Percentiles rank a stretch among this genome's conserved stretches.
Evolutionary conservation across 768 basidiomycete species (phyloP).

Genomic region (Xanthoconium purpureum): DNA sequence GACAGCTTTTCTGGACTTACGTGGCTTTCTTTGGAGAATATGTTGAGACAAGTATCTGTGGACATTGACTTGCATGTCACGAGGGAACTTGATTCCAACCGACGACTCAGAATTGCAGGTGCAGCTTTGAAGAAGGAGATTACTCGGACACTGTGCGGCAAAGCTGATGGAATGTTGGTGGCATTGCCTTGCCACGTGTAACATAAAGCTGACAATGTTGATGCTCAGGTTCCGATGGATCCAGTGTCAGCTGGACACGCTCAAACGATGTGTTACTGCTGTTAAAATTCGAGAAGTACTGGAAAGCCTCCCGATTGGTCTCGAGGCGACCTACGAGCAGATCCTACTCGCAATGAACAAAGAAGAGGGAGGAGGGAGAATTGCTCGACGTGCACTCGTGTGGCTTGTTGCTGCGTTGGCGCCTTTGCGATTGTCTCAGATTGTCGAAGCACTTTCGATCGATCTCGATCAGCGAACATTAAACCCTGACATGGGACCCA

Average conservation of each 20-base stretch:
- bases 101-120: not conserved
- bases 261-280: conserved; percentile 7
- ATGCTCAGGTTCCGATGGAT: conserved; percentile 17
- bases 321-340: conserved; percentile 6
- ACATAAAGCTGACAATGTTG: too few species aligned
- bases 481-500: not conserved
- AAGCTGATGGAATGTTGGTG: not conserved
- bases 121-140: not conserved
- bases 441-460: conserved; percentile 5
- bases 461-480: not conserved
- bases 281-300: conserved; percentile 3
- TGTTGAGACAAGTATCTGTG: not conserved
- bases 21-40: too few species aligned
- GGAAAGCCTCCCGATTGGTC: conserved; percentile 1
- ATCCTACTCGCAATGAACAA: conserved; percentile 5
- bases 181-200: too few species aligned
- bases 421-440: not conserved
- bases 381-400: not conserved
- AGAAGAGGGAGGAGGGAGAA: not conserved
- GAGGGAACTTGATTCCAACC: not conserved
- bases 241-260: conserved; percentile 10
- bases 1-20: not conserved
- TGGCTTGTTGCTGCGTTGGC: conserved; percentile 10
- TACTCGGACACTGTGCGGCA: not conserved
- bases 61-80: not conserved